Percentiles rank a stretch among this genome's conserved stretches.
Evolutionary conservation across 2,329 filamentous ascomycete genomes (phyloP).

Genomic region (Talaromyces sp.): DNA sequence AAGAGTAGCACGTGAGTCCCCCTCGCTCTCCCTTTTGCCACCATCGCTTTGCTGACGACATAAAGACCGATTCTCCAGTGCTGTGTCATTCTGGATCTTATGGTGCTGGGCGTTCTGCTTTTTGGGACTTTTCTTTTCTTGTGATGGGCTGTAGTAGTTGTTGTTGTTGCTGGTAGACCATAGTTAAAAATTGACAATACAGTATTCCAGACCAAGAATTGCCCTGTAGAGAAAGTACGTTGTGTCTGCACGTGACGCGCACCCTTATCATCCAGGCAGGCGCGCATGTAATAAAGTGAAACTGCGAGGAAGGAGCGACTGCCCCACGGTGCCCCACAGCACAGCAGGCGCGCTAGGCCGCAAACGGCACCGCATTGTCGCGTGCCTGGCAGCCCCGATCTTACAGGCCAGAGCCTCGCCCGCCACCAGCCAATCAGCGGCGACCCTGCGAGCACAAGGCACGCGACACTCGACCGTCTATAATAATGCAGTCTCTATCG

Average conservation of each 20-base stretch:
- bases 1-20: neutral
- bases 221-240: neutral
- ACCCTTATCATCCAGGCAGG: too few relatives aligned
- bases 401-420: slow-evolving; percentile 7
- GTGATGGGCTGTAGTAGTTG: neutral
- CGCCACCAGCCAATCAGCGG: slow-evolving; percentile 5
- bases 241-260: neutral
- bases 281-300: too few relatives aligned
- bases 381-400: slow-evolving; percentile 6
- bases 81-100: neutral
- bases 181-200: neutral
- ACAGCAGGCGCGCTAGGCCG: neutral
- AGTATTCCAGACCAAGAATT: neutral
- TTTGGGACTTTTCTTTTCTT: neutral
- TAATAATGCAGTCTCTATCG: neutral
- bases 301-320: neutral
- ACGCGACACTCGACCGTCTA: slow-evolving; percentile 1
- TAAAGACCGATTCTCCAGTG: neutral
- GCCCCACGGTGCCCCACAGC: neutral
- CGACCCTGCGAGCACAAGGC: slow-evolving; percentile 8
- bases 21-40: neutral
- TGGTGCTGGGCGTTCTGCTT: neutral
- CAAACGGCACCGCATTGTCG: neutral
- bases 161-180: neutral
- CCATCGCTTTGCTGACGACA: neutral